Base-by-base conservation (phyloP, 805 yeast genomes). In the Yarrowia phangngaensis region DNA sequence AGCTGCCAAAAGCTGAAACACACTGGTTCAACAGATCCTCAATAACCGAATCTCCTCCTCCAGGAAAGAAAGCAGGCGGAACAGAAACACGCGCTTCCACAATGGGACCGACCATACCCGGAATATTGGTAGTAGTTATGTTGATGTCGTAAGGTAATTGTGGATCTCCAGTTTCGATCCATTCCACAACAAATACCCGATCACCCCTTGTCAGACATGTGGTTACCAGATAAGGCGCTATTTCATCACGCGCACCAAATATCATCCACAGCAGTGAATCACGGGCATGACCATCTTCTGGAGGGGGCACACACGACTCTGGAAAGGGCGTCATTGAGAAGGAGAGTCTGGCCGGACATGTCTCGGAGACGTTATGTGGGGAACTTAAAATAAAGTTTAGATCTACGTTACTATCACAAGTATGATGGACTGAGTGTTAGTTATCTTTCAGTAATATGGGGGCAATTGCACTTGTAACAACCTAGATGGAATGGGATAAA, bases 251-350 rank as follows among this genome's bases (percentile, higher is more conserved):
- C 11, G 45, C 15, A 1, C 45, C 45, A n/a, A 38, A 38, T 4
- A 38, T 20, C 45, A 38, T 38, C 45, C 45, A 38, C 11, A 38
- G 13, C 19, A 38, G 45, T 14, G 45, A 20, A 7, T 38, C 45
- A 19, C 43, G 43, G n/a, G 45, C 2, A 13, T 15, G 32, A 3
- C 45, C 45, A 8, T 38, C 45, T 2, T 32, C n/a, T n/a, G n/a
- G 23, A 1, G 45, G 45, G 11, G 45, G 45, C 2, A 13, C 6
- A 9, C 45, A 38, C 24, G 32, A 9, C 2, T 38, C 45, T 2
- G 45, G 45, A 6, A 38, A 38, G 1, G 45, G 6, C 3, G 32
- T 17, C 45, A 38, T 38, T n/a, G n/a, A n/a, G n/a, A n/a, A n/a
- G n/a, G n/a, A n/a, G n/a, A n/a, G n/a, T n/a, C n/a, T n/a, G n/a